Conservation (phyloP, 1,139 yeast species). For the Geotrichum siamense region DNA sequence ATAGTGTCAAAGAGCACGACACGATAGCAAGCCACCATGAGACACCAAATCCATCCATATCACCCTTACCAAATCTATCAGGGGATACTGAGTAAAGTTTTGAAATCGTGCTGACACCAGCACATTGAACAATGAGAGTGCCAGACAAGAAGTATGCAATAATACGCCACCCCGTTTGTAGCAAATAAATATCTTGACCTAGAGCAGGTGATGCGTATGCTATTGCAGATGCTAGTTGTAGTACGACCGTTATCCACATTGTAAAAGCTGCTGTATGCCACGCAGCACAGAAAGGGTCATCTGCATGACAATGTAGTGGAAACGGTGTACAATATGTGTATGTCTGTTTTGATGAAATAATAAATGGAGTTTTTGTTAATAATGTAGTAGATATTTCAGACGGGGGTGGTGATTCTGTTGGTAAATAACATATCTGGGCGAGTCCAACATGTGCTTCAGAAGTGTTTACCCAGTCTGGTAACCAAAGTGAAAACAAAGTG, state of each 20-base stretch:
- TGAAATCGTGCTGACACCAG: constrained; percentile 7
- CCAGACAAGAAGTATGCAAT: constrained; percentile 11
- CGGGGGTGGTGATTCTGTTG: background rate
- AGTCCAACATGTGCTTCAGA: background rate
- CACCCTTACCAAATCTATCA: constrained; percentile 7
- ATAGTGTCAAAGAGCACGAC: background rate
- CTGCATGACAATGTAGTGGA: constrained; percentile 6
- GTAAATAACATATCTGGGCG: background rate
- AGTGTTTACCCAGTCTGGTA: constrained; percentile 12
- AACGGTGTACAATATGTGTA: constrained; percentile 6
- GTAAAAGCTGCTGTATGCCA: constrained; percentile 25
- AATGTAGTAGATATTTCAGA: background rate
- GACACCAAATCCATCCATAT: constrained; percentile 2
- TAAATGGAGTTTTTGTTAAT: background rate
- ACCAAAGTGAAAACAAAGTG: constrained; percentile 9
- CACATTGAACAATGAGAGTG: constrained; percentile 9
- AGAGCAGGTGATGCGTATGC: constrained; percentile 16
- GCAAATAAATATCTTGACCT: constrained; percentile 4
- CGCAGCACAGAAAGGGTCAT: constrained; percentile 20
- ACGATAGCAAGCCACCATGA: constrained; percentile 16
- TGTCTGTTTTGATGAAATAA: too few species aligned
- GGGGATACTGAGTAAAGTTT: background rate
- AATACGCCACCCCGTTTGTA: constrained; percentile 15
- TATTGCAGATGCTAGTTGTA: constrained; percentile 22
- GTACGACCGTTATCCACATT: constrained; percentile 24